phyloP scores from a whole-genome alignment of 176 grass and related monocot genomes.

The Themeda triandra region DNA sequence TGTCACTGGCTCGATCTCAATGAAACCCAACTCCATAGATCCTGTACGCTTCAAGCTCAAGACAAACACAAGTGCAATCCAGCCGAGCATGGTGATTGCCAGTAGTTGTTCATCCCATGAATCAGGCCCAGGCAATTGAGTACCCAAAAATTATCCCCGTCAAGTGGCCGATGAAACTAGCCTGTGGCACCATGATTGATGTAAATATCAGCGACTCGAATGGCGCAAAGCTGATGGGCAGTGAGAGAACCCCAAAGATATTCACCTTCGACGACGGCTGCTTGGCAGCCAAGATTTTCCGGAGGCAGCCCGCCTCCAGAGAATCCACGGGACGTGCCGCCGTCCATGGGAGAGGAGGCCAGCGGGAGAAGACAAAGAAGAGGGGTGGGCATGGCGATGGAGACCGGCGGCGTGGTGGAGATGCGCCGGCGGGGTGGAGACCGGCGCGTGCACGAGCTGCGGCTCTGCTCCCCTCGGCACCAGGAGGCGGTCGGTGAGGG shows the following conservation, averaged over 20 bases:
- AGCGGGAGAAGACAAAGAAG: no score
- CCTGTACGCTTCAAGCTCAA: conserved; percentile 83
- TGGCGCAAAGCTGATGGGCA: conserved; percentile 93
- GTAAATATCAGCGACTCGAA: conserved; percentile 97
- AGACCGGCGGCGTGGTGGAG: no score
- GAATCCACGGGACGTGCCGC: no score
- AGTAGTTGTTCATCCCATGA: conserved; percentile 98
- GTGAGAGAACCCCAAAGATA: conserved; percentile 79
- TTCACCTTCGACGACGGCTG: conserved; percentile 88
- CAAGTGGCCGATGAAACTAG: conserved; percentile 93
- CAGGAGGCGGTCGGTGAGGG: no score
- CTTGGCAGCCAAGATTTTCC: conserved; percentile 82
- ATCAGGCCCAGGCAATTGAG: conserved; percentile 85
- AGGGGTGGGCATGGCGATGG: no score
- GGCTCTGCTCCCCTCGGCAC: no score
- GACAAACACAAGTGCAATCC: conserved; percentile 79
- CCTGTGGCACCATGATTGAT: conserved; percentile 94
- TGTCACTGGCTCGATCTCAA: conserved; percentile 74
- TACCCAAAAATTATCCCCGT: conserved; percentile 86
- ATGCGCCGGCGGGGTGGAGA: no score
- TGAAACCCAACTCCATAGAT: conserved; percentile 64
- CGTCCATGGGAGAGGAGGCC: no score
- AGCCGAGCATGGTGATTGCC: conserved; percentile 81
- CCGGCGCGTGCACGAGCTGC: no score
- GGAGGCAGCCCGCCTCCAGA: no score